Evolutionary conservation across 2,329 filamentous ascomycete species (phyloP), one percentile per base, ranked within the genome.

Genomic region (Trichoderma gracile): DNA sequence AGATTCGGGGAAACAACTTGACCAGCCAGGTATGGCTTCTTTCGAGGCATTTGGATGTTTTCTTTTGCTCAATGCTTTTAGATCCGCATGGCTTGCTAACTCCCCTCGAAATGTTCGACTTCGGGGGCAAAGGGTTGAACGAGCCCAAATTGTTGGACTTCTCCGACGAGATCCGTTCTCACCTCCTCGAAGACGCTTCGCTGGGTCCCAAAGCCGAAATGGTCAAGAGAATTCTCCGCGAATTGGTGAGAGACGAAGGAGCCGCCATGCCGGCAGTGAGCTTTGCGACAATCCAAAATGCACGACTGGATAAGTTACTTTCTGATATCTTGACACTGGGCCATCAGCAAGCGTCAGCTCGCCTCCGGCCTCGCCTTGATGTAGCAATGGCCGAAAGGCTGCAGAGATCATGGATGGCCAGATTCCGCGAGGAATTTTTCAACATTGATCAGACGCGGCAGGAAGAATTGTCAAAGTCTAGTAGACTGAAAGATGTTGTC

Each of bases 401-500:
- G 53, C 76, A 79, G 65, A 73, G 74, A n/a, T 66, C 71, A 43
- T 84, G 81, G 82, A 71, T 76, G 53, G 68, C 71, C 8, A 75
- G 81, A 5, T 83, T 82, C 67, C 73, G 75, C 45, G 77, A 78
- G n/a, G 69, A 74, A 7, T 82, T 80, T 63, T 78, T 80, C 65
- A 74, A 77, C 65, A 76, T 84, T 27, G 81, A 84, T 62, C 74
- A 82, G 55, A 71, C 73, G 10, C 74, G 82, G n/a, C 76, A 76
- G 43, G 68, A 68, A 5, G 67, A 72, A 1, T 70, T 84, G 23
- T 69, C 75, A 0, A 70, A 70, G 42, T 72, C 70, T 8, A 80
- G 80, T 0, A 71, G 74, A 50, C 73, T 84, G 30, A 77, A 73
- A 60, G 78, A 78, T 30, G 74, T 83, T 8, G 72, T 71, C 6